These are phyloP conservation scores for Calendula officinalis DNA, from an alignment of 129 eudicot species.

Conservation along the genomic window DNA sequence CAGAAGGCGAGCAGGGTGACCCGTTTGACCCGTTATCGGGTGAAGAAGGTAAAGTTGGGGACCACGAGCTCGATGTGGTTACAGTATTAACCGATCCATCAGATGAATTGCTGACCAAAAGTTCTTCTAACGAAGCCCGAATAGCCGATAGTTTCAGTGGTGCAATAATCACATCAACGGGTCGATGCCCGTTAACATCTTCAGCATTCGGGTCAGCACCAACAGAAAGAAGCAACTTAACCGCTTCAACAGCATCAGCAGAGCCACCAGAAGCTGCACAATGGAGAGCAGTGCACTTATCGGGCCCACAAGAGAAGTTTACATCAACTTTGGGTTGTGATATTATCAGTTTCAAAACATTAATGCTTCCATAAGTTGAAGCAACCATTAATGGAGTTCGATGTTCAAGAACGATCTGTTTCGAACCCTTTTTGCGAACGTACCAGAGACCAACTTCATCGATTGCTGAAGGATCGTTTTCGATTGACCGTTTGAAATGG, in stretches of 20 bases:
- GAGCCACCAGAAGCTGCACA: slow-evolving; percentile 84
- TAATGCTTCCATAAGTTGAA: slow-evolving; percentile 75
- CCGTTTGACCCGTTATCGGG: slow-evolving; percentile 51
- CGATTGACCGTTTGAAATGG: slow-evolving; percentile 50
- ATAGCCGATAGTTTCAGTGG: slow-evolving; percentile 49
- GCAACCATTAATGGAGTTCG: slow-evolving; percentile 93
- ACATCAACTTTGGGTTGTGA: slow-evolving; percentile 59
- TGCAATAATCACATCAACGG: slow-evolving; percentile 59
- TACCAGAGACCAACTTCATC: slow-evolving; percentile 85
- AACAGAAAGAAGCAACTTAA: slow-evolving; percentile 52
- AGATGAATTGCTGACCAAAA: slow-evolving; percentile 42
- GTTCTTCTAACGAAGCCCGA: slow-evolving; percentile 48
- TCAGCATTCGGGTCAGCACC: slow-evolving; percentile 67
- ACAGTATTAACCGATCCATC: too few relatives aligned
- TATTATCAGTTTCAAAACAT: slow-evolving; percentile 54
- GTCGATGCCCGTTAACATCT: slow-evolving; percentile 62
- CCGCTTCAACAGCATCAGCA: slow-evolving; percentile 45
- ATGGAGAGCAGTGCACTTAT: slow-evolving; percentile 73
- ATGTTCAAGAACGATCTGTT: slow-evolving; percentile 59
- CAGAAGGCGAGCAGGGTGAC: slow-evolving; percentile 56
- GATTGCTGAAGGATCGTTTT: slow-evolving; percentile 45
- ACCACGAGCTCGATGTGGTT: slow-evolving; percentile 41
- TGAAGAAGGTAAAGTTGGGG: slow-evolving; percentile 58
- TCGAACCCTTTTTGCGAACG: slow-evolving; percentile 59
- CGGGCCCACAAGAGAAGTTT: slow-evolving; percentile 52